Conservation (phyloP, 345 rosid species). For the Eucalyptus marginata region DNA sequence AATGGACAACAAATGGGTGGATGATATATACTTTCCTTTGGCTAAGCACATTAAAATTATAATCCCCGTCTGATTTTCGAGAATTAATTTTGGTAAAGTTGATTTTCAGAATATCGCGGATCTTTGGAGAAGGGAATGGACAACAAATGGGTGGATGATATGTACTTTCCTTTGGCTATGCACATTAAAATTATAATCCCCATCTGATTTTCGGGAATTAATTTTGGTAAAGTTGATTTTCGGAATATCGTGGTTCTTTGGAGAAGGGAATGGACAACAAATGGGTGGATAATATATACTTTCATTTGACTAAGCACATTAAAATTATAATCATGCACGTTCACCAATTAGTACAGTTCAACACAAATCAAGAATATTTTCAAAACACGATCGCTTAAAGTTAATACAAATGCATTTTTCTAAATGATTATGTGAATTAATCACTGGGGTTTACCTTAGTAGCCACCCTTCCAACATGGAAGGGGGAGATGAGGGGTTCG, state of each 20-base stretch:
- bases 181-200: too few species aligned
- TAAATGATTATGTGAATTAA: background rate
- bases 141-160: background rate
- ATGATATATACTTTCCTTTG: background rate
- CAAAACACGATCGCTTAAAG: rapidly evolving
- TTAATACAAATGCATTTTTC: background rate
- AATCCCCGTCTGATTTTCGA: background rate
- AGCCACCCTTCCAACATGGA: too few species aligned
- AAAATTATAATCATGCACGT: background rate
- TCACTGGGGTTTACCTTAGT: too few species aligned
- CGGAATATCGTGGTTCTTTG: background rate
- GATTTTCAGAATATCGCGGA: background rate
- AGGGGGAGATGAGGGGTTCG: too few species aligned
- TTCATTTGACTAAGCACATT: background rate
- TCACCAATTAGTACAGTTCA: rapidly evolving
- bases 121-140: background rate
- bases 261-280: background rate
- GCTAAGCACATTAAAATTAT: background rate
- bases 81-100: background rate
- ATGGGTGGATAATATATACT: background rate
- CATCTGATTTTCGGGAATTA: too few species aligned
- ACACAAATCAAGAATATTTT: background rate
- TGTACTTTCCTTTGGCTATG: background rate
- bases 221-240: background rate
- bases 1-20: background rate